Evolutionary conservation across 2,329 filamentous ascomycete genomes (phyloP).

Genomic region (Colletotrichum plurivorum): DNA sequence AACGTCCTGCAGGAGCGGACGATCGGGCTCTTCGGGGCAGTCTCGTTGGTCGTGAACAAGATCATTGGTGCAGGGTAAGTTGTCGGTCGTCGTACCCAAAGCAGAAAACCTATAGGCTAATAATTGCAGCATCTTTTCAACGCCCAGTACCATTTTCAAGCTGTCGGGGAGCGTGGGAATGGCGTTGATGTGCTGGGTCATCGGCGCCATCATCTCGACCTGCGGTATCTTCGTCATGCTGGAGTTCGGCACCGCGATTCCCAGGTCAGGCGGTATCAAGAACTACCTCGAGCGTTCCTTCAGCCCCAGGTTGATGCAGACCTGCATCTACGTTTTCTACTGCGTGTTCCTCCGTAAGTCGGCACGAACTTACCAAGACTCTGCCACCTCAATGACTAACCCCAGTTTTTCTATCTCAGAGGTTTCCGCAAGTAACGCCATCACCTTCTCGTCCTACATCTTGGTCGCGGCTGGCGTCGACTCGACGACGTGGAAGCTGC

Average conservation of each 20-base stretch:
- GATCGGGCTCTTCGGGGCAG: constrained; percentile 43
- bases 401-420: neutral
- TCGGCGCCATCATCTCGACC: constrained; percentile 43
- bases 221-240: constrained; percentile 44
- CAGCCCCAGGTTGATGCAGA: constrained; percentile 42
- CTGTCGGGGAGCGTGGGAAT: constrained; percentile 44
- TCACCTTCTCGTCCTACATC: constrained; percentile 35
- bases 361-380: no score
- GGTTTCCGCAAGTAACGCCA: constrained; percentile 38
- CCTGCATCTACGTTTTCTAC: constrained; percentile 44
- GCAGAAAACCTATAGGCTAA: neutral
- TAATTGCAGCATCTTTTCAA: constrained; percentile 44
- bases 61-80: constrained; percentile 44
- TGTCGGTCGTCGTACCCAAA: fast-evolving
- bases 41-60: constrained; percentile 44
- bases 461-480: constrained; percentile 24
- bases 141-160: constrained; percentile 43
- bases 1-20: constrained; percentile 41
- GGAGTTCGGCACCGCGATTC: constrained; percentile 44
- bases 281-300: constrained; percentile 45
- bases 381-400: no score
- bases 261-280: constrained; percentile 43
- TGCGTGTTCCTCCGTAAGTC: constrained; percentile 42
- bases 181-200: constrained; percentile 45
- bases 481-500: constrained; percentile 33